These are phyloP conservation scores for Malassezia slooffiae DNA, from an alignment of 1,284 basidiomycete genomes.

Conservation along the genomic window DNA sequence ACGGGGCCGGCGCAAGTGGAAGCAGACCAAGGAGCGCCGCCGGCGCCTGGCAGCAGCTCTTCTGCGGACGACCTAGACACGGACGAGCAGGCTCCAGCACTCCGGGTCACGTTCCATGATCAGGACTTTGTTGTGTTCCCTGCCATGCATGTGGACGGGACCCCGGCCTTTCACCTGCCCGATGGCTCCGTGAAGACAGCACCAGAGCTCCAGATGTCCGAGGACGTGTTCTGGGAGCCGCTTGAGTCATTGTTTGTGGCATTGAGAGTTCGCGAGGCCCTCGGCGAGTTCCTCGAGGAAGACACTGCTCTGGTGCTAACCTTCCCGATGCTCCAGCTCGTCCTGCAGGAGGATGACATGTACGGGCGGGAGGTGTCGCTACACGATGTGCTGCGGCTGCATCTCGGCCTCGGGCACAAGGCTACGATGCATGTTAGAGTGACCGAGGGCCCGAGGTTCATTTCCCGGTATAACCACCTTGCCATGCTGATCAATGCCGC, in stretches of 20 bases:
- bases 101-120: constrained; percentile 35
- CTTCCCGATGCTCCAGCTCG: constrained; percentile 33
- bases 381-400: constrained; percentile 33
- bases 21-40: no score
- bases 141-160: neutral
- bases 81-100: constrained; percentile 7
- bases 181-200: constrained; percentile 14
- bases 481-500: constrained; percentile 27
- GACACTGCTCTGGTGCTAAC: constrained; percentile 27
- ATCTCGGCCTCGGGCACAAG: constrained; percentile 24
- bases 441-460: constrained; percentile 30
- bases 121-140: constrained; percentile 39
- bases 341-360: constrained; percentile 35
- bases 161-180: constrained; percentile 1
- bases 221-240: constrained; percentile 31
- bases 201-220: constrained; percentile 20
- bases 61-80: no score
- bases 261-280: constrained; percentile 28
- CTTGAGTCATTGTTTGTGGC: constrained; percentile 34
- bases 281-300: constrained; percentile 44
- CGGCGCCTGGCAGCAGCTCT: no score
- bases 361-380: constrained; percentile 38
- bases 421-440: constrained; percentile 32
- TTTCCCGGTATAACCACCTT: constrained; percentile 37
- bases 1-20: no score